Evolutionary conservation across 164 flowering plant species (phyloP), one percentile per base, ranked within the genome.

Genomic region (Malania oleifera): DNA sequence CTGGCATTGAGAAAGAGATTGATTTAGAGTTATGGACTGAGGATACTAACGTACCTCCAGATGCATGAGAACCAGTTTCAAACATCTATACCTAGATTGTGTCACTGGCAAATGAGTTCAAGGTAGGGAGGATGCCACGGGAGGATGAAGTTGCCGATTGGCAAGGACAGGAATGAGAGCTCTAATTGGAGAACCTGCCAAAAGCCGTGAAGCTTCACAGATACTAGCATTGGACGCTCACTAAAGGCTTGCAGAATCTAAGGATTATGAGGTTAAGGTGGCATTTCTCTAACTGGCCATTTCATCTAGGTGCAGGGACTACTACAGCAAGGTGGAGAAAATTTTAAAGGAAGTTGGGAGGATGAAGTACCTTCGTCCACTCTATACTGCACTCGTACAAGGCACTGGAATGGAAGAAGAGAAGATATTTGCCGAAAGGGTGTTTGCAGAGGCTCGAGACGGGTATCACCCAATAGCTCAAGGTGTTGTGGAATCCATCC

Each of bases 141-240:
- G 96, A 88, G 74, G 95, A 90, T 58, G 97, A 93, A 64, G 93
- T 85, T 59, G 84, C 86, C 38, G 86, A 86, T 24, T 93, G 99
- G 99, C 70, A 69, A 27, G 97, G 97, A 9, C 87, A 80, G 66
- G 92, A 89, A 61, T 87, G 97, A 95, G 97, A 89, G 71, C 87
- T 89, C 38, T 89, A 87, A 80, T 68, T 87, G 77, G 95, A 89
- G 63, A 87, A 80, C 67, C 61, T 89, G 62, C 89, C 95, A 23
- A 82, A 82, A 70, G 51, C 78, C 57, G 73, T 57, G 90, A 87
- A 71, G 79, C 92, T 46, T 48, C 87, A n/a, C n/a, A 92, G 95
- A 70, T 89, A 54, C 26, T 59, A 56, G 87, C 91, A 17, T 63
- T 93, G 78, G 85, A 90, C 72, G 77, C 66, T 28, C 86, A 79